Percentiles rank a stretch among this genome's conserved stretches.
Evolutionary conservation across 2,329 filamentous ascomycete genomes (phyloP).

Genomic region (Lachnellula subtilissima): DNA sequence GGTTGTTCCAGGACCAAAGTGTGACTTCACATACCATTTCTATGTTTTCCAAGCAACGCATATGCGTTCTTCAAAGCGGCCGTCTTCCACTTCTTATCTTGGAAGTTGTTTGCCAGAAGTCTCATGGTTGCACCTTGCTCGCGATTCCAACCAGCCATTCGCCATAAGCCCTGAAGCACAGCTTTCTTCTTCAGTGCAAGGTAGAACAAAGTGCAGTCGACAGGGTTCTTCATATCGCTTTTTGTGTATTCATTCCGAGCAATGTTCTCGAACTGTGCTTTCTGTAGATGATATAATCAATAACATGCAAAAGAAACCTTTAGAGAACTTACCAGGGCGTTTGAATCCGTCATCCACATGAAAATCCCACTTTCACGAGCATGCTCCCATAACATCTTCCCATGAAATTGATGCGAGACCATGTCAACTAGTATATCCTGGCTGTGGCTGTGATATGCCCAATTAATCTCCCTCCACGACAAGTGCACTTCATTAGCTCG

Average conservation of each 20-base stretch:
- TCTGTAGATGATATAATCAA: constrained; percentile 39
- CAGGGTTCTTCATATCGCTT: constrained; percentile 78
- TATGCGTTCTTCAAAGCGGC: constrained; percentile 95
- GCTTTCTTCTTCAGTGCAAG: constrained; percentile 87
- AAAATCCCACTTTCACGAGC: constrained; percentile 86
- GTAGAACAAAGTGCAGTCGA: constrained; percentile 89
- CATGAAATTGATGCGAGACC: constrained; percentile 73
- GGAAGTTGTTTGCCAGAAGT: constrained; percentile 86
- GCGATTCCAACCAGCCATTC: constrained; percentile 84
- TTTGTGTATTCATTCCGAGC: constrained; percentile 92
- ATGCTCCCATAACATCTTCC: constrained; percentile 76
- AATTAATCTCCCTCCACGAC: constrained; percentile 74
- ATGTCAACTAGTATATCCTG: constrained; percentile 89
- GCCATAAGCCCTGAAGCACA: constrained; percentile 86
- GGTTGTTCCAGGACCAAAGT: background rate
- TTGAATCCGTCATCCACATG: constrained; percentile 83
- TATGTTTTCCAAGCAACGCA: constrained; percentile 81
- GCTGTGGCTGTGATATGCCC: constrained; percentile 78
- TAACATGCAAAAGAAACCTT: constrained; percentile 4
- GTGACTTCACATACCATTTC: constrained; percentile 59
- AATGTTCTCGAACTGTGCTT: constrained; percentile 78
- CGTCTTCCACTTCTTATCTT: constrained; percentile 79
- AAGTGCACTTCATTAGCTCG: constrained; percentile 62
- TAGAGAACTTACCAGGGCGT: constrained; percentile 60
- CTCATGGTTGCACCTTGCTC: constrained; percentile 78